A percentile compares a stretch with the other conserved stretches of the same genome.
Conservation (phyloP, 208 protist genomes). For the Trypanosoma lewisi region DNA sequence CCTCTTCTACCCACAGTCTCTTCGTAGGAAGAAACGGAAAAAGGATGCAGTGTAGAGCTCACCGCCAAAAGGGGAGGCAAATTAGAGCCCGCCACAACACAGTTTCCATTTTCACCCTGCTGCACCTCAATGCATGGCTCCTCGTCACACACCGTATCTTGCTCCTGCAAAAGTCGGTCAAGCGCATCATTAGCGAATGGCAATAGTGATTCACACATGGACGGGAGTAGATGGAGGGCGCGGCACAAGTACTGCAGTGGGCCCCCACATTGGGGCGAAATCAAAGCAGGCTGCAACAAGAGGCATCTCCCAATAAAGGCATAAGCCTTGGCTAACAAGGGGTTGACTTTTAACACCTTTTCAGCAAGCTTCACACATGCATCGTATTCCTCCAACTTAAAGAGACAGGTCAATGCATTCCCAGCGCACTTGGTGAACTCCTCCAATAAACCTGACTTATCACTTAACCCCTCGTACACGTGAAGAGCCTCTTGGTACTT, state of each 20-base stretch:
- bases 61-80: conserved; percentile 47
- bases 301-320: conserved; percentile 71
- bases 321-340: conserved; percentile 80
- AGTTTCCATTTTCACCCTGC: conserved; percentile 33
- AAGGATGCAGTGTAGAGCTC: conserved; percentile 38
- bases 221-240: conserved; percentile 66
- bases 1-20: conserved; percentile 38
- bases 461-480: conserved; percentile 38
- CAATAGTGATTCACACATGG: conserved; percentile 35
- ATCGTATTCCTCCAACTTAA: conserved; percentile 44
- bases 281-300: conserved; percentile 25
- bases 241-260: conserved; percentile 71
- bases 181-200: conserved; percentile 27
- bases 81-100: conserved; percentile 36
- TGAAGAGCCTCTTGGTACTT: conserved; percentile 55
- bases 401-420: conserved; percentile 81
- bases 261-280: background rate
- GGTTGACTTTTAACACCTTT: conserved; percentile 52
- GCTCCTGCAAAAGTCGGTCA: conserved; percentile 21
- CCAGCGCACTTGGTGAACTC: conserved; percentile 82
- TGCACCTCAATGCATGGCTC: conserved; percentile 23
- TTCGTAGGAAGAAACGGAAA: conserved; percentile 68
- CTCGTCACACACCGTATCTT: background rate
- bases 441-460: conserved; percentile 29
- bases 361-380: conserved; percentile 43